Base-by-base conservation (phyloP, 2,329 filamentous ascomycete genomes). In the Aspergillus sojae region DNA sequence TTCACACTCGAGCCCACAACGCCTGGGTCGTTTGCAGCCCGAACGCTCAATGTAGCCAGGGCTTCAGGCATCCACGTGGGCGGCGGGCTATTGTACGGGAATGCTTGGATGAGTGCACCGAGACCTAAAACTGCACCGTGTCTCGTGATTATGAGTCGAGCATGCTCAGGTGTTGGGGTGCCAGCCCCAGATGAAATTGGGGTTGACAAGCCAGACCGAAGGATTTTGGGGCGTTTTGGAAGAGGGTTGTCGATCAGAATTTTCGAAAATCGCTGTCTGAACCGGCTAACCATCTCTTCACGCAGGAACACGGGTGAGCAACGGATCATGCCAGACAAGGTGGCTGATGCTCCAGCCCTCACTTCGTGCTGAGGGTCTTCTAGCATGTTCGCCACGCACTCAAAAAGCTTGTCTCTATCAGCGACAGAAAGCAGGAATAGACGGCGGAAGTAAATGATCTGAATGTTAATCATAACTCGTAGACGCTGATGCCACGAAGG, bases 1-100 rank as follows among this genome's bases (percentile, higher is more conserved):
- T 99, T 99, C 12, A 96, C 96, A 64, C 94, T 95, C 80, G 96
- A 97, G 3, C 95, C 95, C 60, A 99, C 94, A 63, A 96, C 90
- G 0, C 95, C 95, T 0, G 93, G 89, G 73, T 99, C 95, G 54
- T 88, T 92, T 1, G 94, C 93, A 11, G 96, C 94, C 69, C 90
- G 89, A 41, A 90, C 88, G 6, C 94, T 96, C 67, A 99, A 80
- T 12, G 90, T 91, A 12, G 94, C 93, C 59, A 99, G 81, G 30
- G 97, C 90, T 72, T 96, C 94, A 0, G 95, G 94, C 87, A 99
- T 91, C 95, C 96, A 99, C 43, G 81, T 81, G 0, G 95, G 95
- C 32, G 95, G 95, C 59, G 95, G 95, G 62, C 92, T 96, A 36
- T 91, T 91, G 74, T 99, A 99, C 0, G 95, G 96, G 82, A 98